Conservation (phyloP, 129 eudicot species). For the Centaurea solstitialis region DNA sequence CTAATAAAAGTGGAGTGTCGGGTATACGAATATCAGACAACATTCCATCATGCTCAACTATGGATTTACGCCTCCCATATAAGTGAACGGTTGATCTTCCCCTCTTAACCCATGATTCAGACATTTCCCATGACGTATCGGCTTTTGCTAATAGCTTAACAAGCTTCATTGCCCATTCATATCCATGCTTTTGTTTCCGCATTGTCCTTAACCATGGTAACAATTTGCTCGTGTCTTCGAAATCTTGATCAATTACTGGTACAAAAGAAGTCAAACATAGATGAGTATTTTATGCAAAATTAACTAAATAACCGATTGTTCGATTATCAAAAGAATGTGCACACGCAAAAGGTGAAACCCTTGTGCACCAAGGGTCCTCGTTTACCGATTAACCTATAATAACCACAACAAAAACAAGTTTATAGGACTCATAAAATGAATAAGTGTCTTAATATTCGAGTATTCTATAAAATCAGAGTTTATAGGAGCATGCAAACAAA, state of each 20-base stretch:
- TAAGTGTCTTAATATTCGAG: too few species aligned
- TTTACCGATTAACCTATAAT: too few species aligned
- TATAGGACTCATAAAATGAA: too few species aligned
- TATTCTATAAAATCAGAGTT: too few species aligned
- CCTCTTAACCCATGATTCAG: background rate
- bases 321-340: background rate
- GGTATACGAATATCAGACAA: background rate
- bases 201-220: conserved; percentile 10
- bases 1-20: conserved; percentile 30
- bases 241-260: conserved; percentile 1
- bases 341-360: background rate
- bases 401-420: too few species aligned
- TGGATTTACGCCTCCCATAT: background rate
- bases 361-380: background rate
- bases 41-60: background rate
- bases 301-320: background rate
- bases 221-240: background rate
- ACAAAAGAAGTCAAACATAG: background rate
- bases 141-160: conserved; percentile 28
- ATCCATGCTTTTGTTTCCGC: background rate
- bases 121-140: conserved; percentile 31
- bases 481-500: too few species aligned
- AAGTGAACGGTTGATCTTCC: conserved; percentile 4
- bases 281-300: background rate
- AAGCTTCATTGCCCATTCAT: conserved; percentile 23